Conservation (phyloP, 139 green algal genomes). For the Dunaliella sp. region DNA sequence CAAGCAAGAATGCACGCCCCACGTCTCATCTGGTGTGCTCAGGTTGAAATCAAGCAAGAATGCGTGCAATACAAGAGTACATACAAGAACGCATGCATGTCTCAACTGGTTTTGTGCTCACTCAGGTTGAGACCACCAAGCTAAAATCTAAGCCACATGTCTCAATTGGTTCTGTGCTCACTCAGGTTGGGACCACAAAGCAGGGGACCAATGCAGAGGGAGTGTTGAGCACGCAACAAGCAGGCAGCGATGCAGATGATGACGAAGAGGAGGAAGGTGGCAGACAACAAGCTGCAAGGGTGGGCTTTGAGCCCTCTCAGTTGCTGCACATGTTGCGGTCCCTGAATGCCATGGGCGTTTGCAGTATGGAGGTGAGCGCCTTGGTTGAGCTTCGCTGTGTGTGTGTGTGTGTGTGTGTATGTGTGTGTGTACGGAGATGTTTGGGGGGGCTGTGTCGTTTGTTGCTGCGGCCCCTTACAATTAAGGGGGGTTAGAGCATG, state of each 20-base stretch:
- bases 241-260: neutral
- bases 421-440: neutral
- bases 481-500: too few species aligned
- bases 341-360: neutral
- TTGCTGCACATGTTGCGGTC: conserved; percentile 2
- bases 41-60: too few species aligned
- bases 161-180: too few species aligned
- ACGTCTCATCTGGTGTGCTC: too few species aligned
- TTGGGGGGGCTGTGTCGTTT: neutral
- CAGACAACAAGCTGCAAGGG: neutral
- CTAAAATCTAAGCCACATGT: too few species aligned
- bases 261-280: neutral
- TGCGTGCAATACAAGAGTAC: too few species aligned
- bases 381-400: neutral
- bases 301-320: neutral
- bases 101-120: too few species aligned
- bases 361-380: neutral
- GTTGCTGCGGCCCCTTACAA: neutral
- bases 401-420: neutral
- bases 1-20: too few species aligned
- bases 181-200: too few species aligned
- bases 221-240: neutral
- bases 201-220: neutral
- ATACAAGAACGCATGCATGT: too few species aligned
- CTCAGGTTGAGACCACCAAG: too few species aligned